Evolutionary conservation across 2,329 filamentous ascomycete genomes (phyloP).

Genomic region (Nemania sp.): DNA sequence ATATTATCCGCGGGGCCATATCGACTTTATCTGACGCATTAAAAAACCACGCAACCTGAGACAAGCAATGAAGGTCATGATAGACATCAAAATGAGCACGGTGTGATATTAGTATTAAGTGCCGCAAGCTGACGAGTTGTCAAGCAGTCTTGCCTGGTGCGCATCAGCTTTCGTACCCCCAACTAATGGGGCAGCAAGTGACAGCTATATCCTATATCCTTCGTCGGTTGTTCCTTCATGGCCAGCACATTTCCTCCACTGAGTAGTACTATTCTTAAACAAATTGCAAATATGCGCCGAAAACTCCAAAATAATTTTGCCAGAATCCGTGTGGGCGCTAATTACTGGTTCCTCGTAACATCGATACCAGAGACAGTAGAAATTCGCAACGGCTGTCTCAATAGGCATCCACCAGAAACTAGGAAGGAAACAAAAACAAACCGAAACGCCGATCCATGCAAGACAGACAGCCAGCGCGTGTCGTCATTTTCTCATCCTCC

Average conservation of each 20-base stretch:
- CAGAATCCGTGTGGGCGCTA: constrained; percentile 14
- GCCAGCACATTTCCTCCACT: constrained; percentile 6
- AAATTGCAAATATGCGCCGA: constrained; percentile 20
- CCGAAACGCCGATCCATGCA: constrained; percentile 41
- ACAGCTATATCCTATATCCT: constrained; percentile 28
- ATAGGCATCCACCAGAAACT: constrained; percentile 16
- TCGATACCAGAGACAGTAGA: not conserved
- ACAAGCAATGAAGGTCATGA: no score
- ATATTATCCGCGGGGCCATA: not conserved
- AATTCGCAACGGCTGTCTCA: not conserved
- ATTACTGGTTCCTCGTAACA: constrained; percentile 12
- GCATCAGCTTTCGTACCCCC: constrained; percentile 30
- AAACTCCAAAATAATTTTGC: constrained; percentile 31
- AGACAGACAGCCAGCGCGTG: constrained; percentile 35
- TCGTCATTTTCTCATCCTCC: constrained; percentile 35
- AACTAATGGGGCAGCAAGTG: constrained; percentile 29
- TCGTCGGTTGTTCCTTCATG: constrained; percentile 20
- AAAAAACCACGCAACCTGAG: not conserved
- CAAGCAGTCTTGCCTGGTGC: constrained; percentile 20
- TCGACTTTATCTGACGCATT: not conserved
- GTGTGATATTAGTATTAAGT: constrained; percentile 38
- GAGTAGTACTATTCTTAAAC: not conserved
- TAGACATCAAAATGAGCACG: constrained; percentile 24
- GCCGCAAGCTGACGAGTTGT: constrained; percentile 29
- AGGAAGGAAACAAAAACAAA: constrained; percentile 26